These are phyloP conservation scores for Pholiota molesta DNA, from an alignment of 768 basidiomycete genomes.

Conservation along the genomic window DNA sequence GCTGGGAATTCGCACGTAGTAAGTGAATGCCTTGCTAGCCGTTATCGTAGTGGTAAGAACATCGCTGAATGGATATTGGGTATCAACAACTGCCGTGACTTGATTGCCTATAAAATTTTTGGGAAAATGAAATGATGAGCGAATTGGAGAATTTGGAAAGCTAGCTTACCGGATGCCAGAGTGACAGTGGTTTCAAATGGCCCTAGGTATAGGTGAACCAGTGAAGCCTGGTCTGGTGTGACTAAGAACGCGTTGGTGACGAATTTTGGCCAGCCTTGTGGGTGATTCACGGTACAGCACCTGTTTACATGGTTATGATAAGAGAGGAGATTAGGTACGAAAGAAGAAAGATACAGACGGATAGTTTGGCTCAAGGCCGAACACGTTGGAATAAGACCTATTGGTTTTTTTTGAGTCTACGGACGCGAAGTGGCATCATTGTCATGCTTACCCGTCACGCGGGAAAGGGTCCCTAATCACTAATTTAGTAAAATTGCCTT, in stretches of 20 bases:
- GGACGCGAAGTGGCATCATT: not conserved
- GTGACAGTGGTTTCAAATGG: constrained; percentile 46
- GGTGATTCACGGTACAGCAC: constrained; percentile 57
- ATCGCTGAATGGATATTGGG: constrained; percentile 55
- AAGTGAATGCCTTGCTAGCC: constrained; percentile 45
- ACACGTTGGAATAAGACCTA: constrained; percentile 52
- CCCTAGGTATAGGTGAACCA: constrained; percentile 52
- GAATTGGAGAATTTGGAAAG: not conserved
- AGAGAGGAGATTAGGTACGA: no score
- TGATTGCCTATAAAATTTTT: constrained; percentile 35
- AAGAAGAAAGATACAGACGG: constrained; percentile 32
- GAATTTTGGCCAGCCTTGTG: constrained; percentile 60
- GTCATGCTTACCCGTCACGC: constrained; percentile 46
- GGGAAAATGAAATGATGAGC: no score
- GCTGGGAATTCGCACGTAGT: constrained; percentile 52
- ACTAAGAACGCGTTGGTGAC: constrained; percentile 53
- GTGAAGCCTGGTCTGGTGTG: constrained; percentile 45
- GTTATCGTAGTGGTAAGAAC: constrained; percentile 47
- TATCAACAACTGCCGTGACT: constrained; percentile 48
- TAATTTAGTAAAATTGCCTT: not conserved
- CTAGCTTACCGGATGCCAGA: constrained; percentile 38
- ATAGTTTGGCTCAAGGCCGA: constrained; percentile 53
- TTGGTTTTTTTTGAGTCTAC: not conserved
- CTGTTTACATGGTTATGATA: constrained; percentile 20
- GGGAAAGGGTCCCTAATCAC: constrained; percentile 52